phyloP scores from a whole-genome alignment of 176 grass and related monocot species.

The Avena insularis region DNA sequence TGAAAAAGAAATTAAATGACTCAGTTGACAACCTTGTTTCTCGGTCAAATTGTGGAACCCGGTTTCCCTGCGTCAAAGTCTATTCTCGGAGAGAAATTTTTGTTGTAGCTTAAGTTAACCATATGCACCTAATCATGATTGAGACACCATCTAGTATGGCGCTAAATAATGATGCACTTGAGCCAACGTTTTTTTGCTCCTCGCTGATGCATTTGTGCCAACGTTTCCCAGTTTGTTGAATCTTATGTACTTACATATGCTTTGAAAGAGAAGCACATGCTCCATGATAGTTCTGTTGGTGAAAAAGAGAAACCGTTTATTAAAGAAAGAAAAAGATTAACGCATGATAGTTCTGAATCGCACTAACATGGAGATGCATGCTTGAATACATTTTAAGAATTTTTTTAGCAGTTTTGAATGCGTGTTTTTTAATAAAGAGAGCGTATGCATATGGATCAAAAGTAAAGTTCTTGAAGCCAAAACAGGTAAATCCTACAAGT shows the following conservation, averaged over 20 bases:
- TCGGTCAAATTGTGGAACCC: background rate
- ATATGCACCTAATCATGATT: no score
- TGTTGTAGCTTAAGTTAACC: background rate
- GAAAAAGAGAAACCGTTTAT: background rate
- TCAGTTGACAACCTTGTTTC: background rate
- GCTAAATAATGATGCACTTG: background rate
- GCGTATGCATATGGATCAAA: no score
- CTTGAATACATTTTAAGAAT: no score
- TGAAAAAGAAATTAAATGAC: background rate
- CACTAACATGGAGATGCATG: background rate
- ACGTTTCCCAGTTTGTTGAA: background rate
- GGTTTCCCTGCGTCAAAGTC: no score
- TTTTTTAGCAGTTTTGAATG: no score
- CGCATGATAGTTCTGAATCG: background rate
- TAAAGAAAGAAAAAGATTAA: background rate
- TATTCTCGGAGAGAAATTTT: background rate
- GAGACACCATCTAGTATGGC: background rate
- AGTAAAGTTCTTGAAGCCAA: no score
- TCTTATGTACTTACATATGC: background rate
- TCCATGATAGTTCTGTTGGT: background rate
- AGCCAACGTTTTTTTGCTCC: background rate
- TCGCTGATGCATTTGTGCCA: background rate
- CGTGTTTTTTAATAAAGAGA: no score
- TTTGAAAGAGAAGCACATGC: background rate
- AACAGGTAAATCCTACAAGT: no score